These are phyloP conservation scores for Fistulifera pelliculosa DNA, from an alignment of 108 stramenopile species.

Conservation along the genomic window DNA sequence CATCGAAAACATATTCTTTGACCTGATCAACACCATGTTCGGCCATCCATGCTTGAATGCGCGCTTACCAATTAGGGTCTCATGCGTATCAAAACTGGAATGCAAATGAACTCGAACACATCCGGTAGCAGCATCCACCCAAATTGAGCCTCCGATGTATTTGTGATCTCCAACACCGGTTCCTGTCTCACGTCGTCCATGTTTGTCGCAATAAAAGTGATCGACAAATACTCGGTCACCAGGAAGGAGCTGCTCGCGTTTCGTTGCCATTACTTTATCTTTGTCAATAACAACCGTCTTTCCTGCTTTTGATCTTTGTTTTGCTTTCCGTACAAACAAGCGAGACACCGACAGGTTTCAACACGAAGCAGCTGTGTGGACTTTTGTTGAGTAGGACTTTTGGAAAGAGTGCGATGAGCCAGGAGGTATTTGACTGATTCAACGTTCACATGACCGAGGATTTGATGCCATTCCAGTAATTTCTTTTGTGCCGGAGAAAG, in stretches of 20 bases:
- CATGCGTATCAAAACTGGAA: slow-evolving; percentile 3
- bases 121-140: too few relatives aligned
- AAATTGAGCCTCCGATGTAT: too few relatives aligned
- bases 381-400: slow-evolving; percentile 3
- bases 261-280: slow-evolving; percentile 6
- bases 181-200: too few relatives aligned
- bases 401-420: too few relatives aligned
- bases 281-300: neutral
- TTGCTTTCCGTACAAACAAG: slow-evolving; percentile 9
- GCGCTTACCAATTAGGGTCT: slow-evolving; percentile 4
- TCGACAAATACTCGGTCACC: slow-evolving; percentile 36
- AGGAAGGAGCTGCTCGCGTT: slow-evolving; percentile 15
- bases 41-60: slow-evolving; percentile 1
- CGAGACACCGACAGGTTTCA: slow-evolving; percentile 3
- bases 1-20: slow-evolving; percentile 5
- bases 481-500: slow-evolving; percentile 22
- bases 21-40: slow-evolving; percentile 1
- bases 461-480: slow-evolving; percentile 17
- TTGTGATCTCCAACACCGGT: too few relatives aligned
- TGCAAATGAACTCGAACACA: too few relatives aligned
- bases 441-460: slow-evolving; percentile 9
- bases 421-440: too few relatives aligned
- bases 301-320: neutral
- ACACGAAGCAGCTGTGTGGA: neutral
- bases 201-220: slow-evolving; percentile 15